Conservation (phyloP, 163 green algal genomes). For the Trebouxia gelatinosa region DNA sequence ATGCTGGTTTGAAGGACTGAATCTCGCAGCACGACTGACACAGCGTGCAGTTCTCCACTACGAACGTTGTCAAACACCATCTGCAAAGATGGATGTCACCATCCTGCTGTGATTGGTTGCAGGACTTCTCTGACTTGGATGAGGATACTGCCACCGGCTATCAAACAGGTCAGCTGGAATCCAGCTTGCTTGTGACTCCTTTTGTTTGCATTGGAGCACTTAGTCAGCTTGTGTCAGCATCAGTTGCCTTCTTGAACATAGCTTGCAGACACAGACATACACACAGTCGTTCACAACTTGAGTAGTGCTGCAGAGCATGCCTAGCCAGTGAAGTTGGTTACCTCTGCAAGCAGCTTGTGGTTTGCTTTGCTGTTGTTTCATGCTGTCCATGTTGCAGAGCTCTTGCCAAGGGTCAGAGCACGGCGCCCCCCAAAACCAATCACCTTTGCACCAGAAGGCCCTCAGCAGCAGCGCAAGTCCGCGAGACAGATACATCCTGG, state of each 20-base stretch:
- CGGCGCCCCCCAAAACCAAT: conserved; percentile 7
- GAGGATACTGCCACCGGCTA: conserved; percentile 25
- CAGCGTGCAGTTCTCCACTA: not conserved
- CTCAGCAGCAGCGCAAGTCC: conserved; percentile 13
- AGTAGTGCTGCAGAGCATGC: no score
- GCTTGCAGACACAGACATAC: no score
- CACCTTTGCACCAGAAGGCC: conserved; percentile 1
- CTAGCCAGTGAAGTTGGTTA: no score
- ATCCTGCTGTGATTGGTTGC: not conserved
- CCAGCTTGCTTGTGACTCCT: not conserved
- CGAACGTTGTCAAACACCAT: not conserved
- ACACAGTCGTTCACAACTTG: no score
- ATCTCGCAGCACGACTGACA: not conserved
- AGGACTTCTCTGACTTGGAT: conserved; percentile 50
- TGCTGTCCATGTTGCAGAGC: conserved; percentile 29
- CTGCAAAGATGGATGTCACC: conserved; percentile 9
- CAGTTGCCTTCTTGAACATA: no score
- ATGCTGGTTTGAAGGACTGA: not conserved
- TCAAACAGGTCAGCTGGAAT: not conserved
- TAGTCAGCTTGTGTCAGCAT: no score
- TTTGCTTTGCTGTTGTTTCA: no score
- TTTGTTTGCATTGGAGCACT: no score
- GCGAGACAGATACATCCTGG: conserved; percentile 3
- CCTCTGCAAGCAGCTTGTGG: no score
- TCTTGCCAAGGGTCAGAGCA: conserved; percentile 9